Conservation (phyloP, 768 basidiomycete genomes). For the Collybia sordida region DNA sequence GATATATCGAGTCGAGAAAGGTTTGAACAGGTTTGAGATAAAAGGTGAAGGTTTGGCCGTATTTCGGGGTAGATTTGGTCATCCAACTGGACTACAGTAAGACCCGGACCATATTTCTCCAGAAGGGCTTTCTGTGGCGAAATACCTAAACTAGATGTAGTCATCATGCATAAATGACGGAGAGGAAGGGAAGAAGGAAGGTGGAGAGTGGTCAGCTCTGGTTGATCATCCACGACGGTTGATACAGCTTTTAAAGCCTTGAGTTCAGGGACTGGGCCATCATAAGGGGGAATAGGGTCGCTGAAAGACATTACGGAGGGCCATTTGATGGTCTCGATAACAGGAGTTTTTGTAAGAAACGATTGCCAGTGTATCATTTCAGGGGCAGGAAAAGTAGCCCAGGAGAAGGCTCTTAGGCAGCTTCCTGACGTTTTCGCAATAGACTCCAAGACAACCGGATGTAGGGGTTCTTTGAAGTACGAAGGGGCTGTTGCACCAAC, state of each 20-base stretch:
- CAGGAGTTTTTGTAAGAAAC: constrained; percentile 7
- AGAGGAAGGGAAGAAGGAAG: constrained; percentile 1
- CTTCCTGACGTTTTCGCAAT: constrained; percentile 5
- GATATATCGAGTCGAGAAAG: constrained; percentile 14
- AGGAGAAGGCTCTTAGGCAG: constrained; percentile 10
- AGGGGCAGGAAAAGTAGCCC: constrained; percentile 2
- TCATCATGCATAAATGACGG: background rate
- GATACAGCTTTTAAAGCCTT: background rate
- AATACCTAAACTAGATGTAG: background rate
- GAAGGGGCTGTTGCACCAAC: constrained; percentile 1
- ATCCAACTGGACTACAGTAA: constrained; percentile 11
- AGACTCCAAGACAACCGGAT: constrained; percentile 2
- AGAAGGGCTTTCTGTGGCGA: constrained; percentile 6
- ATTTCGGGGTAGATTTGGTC: background rate
- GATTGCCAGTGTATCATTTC: background rate
- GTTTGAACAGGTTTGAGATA: constrained; percentile 9
- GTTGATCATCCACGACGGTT: too few relatives aligned
- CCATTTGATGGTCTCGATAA: constrained; percentile 8
- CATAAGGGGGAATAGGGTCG: background rate
- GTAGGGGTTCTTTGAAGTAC: background rate
- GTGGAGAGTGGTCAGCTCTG: too few relatives aligned
- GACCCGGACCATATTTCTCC: constrained; percentile 7
- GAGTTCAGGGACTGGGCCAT: background rate
- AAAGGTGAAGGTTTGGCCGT: background rate
- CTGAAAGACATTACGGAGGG: background rate